Base-by-base conservation (phyloP, 192 early-diverging fungal species). In the Borealophlyctis nickersoniae region DNA sequence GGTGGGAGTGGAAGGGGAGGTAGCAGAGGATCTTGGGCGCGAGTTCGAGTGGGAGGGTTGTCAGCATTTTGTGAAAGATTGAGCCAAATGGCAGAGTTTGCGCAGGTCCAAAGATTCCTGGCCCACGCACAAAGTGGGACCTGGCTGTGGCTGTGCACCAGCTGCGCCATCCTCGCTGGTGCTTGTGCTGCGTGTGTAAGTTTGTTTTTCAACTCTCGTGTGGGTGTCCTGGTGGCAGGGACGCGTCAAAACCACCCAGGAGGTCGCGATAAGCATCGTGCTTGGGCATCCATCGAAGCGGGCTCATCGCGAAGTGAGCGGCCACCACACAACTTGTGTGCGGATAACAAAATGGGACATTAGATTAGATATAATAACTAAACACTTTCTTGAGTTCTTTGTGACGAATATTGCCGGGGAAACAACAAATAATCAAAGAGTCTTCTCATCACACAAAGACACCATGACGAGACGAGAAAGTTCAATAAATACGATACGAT, bases 391-490 rank as follows among this genome's bases (percentile, higher is more conserved):
- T n/a, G n/a, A n/a, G n/a, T n/a, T n/a, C n/a, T n/a, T n/a, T n/a
- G n/a, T n/a, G n/a, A n/a, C n/a, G n/a, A n/a, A n/a, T n/a, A n/a
- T n/a, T n/a, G n/a, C n/a, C n/a, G n/a, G n/a, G 24, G 29, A 56
- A 19, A 28, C 54, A 56, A 31, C 54, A 28, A 32, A 56, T 27
- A 26, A 16, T 16, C 14, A n/a, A 5, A 32, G 28, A 4, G 28
- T 56, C 54, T 32, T 31, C 22, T 19, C 33, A 3, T 56, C 28
- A 56, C 28, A 27, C 2, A 55, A 27, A 9, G 23, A 49, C 33
- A 59, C 34, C 35, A 45, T 5, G 33, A 45, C 35, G 58, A 59
- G n/a, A 59, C n/a, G n/a, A n/a, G 32, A 22, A 36, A 59, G 27
- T 2, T 59, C 4, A 53, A 48, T 7, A 59, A 59, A 59, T 48